Base-by-base conservation (phyloP, 306 rosid genomes). In the Adenanthera pavonina region DNA sequence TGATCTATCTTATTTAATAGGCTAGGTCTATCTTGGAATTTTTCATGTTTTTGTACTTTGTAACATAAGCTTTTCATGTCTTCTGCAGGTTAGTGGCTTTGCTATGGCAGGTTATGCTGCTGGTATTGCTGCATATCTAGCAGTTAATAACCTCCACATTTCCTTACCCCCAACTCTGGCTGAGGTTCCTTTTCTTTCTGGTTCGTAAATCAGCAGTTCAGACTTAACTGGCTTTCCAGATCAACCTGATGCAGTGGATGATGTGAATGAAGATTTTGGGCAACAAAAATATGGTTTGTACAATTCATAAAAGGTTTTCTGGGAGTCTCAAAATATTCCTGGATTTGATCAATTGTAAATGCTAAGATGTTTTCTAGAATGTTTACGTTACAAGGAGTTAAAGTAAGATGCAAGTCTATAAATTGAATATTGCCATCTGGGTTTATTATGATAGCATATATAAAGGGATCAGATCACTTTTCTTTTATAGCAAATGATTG, bases 51-150 rank as follows among this genome's bases (percentile, higher is more conserved):
- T 46, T 20, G 2, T 76, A 43, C 53, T 78, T 15, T 19, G 61
- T 78, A 52, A 77, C 65, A 44, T 41, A 68, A 52, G 12, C 25
- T 30, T 5, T 65, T 30, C 49, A 16, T 78, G 38, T 72, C 33
- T 72, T 57, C 77, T 85, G 88, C 92, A 93, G 99, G 91, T 95
- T 85, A 95, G 97, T 68, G 97, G 96, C 69, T 95, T 93, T 78
- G 99, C 98, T 61, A 87, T 93, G 69, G 98, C 97, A 0, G 99
- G 98, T 75, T 95, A 92, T 88, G 96, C 92, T 34, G 91, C 99
- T n/a, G 97, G 99, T 33, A 86, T 95, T 78, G 93, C 94, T 69
- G 81, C 97, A 64, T 93, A 92, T 82, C 77, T 95, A 69, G 94
- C 97, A 4, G 8, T 85, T 70, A 90, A 91, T 40, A 92, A 85